A percentile compares a stretch with the other conserved stretches of the same genome.
Evolutionary conservation across 2,329 filamentous ascomycete genomes (phyloP).

Genomic region (Furcasterigmium sp.): DNA sequence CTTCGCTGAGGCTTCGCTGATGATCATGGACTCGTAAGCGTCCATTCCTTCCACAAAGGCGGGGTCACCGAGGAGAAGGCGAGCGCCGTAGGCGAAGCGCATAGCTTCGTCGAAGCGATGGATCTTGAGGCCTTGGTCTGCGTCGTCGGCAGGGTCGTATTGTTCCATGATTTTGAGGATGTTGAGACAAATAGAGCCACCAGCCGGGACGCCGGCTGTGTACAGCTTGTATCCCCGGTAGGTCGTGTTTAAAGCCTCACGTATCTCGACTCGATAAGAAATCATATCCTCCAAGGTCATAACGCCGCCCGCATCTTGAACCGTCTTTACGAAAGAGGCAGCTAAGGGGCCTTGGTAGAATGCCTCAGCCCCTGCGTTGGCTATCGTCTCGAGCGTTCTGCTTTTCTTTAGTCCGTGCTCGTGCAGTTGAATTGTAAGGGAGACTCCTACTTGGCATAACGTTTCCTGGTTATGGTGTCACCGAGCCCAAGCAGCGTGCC

Average conservation of each 20-base stretch:
- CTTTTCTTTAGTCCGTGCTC: not conserved
- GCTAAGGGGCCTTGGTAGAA: slow-evolving; percentile 76
- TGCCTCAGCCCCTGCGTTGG: slow-evolving; percentile 62
- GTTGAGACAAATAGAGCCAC: slow-evolving; percentile 69
- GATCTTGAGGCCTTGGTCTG: slow-evolving; percentile 59
- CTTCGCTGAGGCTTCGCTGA: slow-evolving; percentile 54
- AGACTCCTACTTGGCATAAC: slow-evolving; percentile 61
- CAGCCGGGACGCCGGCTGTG: slow-evolving; percentile 67
- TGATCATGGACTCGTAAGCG: slow-evolving; percentile 61
- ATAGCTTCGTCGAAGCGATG: slow-evolving; percentile 87
- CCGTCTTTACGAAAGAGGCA: slow-evolving; percentile 63
- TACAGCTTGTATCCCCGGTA: slow-evolving; percentile 69
- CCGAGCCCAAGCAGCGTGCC: slow-evolving; percentile 64
- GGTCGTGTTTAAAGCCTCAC: slow-evolving; percentile 58
- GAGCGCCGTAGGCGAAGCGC: slow-evolving; percentile 79
- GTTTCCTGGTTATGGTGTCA: slow-evolving; percentile 72
- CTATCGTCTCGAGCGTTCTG: slow-evolving; percentile 70
- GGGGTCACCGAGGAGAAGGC: slow-evolving; percentile 79
- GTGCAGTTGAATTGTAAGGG: not conserved
- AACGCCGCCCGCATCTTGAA: slow-evolving; percentile 69
- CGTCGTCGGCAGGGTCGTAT: slow-evolving; percentile 53
- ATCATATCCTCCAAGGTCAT: slow-evolving; percentile 77
- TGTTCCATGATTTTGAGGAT: slow-evolving; percentile 81
- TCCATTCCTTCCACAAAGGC: slow-evolving; percentile 60
- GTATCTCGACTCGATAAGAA: slow-evolving; percentile 63